A percentile compares a stretch with the other conserved stretches of the same genome.
Evolutionary conservation across 345 rosid species (phyloP).

Genomic region (Sisymbrium irio): DNA sequence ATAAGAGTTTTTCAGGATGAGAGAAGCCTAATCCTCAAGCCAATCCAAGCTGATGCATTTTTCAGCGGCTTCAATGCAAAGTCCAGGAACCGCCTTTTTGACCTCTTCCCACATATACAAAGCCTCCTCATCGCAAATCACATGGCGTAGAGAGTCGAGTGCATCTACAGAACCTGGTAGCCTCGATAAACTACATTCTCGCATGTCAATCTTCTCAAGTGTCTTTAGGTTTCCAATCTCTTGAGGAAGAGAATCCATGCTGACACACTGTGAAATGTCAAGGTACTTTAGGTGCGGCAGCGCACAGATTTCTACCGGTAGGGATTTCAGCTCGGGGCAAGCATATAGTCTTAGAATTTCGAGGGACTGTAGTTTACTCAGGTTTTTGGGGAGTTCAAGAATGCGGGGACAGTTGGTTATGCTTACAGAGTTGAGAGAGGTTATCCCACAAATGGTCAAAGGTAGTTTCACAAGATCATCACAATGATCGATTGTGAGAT

Average conservation of each 20-base stretch:
- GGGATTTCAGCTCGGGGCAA: constrained; percentile 53
- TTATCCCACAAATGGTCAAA: constrained; percentile 45
- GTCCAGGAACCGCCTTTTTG: constrained; percentile 37
- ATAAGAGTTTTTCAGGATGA: neutral
- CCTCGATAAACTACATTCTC: constrained; percentile 52
- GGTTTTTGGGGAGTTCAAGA: constrained; percentile 43
- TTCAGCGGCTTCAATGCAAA: constrained; percentile 68
- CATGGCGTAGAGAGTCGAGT: constrained; percentile 49
- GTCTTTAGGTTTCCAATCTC: constrained; percentile 48
- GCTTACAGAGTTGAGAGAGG: constrained; percentile 56
- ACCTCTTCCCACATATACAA: constrained; percentile 51
- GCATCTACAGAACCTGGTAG: constrained; percentile 51
- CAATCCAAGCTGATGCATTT: constrained; percentile 53
- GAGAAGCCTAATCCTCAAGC: constrained; percentile 52
- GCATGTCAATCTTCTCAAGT: constrained; percentile 90
- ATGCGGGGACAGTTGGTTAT: constrained; percentile 81
- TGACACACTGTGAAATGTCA: constrained; percentile 75
- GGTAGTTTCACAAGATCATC: constrained; percentile 63
- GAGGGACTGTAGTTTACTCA: constrained; percentile 49
- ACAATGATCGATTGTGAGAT: constrained; percentile 77
- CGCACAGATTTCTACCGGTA: constrained; percentile 59
- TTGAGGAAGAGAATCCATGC: constrained; percentile 56
- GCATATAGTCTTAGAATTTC: constrained; percentile 66
- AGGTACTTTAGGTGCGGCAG: constrained; percentile 55
- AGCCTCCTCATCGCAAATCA: constrained; percentile 60